Base-by-base conservation (phyloP, 768 basidiomycete genomes). In the Cystobasidium ongulense region DNA sequence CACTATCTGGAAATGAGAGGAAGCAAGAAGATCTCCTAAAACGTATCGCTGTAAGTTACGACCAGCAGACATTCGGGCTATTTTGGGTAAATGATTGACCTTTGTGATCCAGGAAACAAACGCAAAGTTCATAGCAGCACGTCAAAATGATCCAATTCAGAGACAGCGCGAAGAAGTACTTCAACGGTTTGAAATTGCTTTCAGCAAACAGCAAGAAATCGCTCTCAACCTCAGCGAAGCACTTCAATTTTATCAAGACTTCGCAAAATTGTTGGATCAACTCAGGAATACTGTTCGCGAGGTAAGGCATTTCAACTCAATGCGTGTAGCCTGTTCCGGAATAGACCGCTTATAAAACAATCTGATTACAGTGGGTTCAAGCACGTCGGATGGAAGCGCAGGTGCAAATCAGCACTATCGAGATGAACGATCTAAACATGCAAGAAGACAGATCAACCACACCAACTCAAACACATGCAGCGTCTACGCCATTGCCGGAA, bases 121-220 rank as follows among this genome's bases (percentile, higher is more conserved):
- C 79, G 86, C 86, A 27, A 79, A 83, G 23, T 94, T 96, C 81
- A 77, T 95, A 17, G 83, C 86, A 39, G 90, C 90, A 2, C 85
- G 92, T 27, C 87, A 85, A 80, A 89, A 90, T 15, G 92, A 94
- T 78, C 85, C 88, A 0, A 82, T 84, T 13, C 84, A 92, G 18
- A 90, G 90, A 78, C 88, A 88, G 59, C 86, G 96, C 18, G 92
- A 95, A 81, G 83, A 85, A 74, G 90, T 88, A 0, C 81, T 98
- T 31, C 91, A 91, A 79, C 86, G 87, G 15, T 86, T 95, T 52
- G 91, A 95, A 76, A 81, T 88, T 13, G 90, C 93, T 0, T 90
- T 90, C 81, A 88, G 88, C 82, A 92, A 91, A 78, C 96, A 92
- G 81, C 84, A 85, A 67, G 94, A 97, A 80, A 89, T 96, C 17